A percentile compares a stretch with the other conserved stretches of the same genome.
Evolutionary conservation across 805 yeast genomes (phyloP).

Genomic region (Diddensiella santjacobensis): DNA sequence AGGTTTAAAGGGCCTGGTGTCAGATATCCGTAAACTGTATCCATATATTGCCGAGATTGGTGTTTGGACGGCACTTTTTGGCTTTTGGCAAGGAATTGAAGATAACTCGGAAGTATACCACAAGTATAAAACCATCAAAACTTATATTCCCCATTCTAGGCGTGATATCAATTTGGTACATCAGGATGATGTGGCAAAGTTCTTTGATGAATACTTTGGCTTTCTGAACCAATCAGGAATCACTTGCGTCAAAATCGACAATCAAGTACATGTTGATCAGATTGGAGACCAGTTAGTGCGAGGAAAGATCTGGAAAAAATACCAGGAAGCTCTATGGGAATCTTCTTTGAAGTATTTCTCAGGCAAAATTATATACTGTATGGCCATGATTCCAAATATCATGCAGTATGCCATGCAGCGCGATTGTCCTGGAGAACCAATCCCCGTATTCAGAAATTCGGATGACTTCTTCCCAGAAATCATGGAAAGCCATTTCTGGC

Average conservation of each 20-base stretch:
- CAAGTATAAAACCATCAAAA: conserved; percentile 14
- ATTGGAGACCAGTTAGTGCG: conserved; percentile 14
- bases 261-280: conserved; percentile 26
- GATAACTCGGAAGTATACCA: conserved; percentile 23
- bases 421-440: conserved; percentile 7
- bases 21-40: conserved; percentile 15
- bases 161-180: not conserved
- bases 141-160: conserved; percentile 3
- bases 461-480: conserved; percentile 32
- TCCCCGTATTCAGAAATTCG: conserved; percentile 27
- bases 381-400: conserved; percentile 28
- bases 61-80: conserved; percentile 31
- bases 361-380: conserved; percentile 27
- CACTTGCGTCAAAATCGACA: conserved; percentile 29
- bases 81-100: conserved; percentile 31
- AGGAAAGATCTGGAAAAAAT: conserved; percentile 18
- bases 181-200: conserved; percentile 16
- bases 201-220: conserved; percentile 28
- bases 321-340: conserved; percentile 25
- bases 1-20: conserved; percentile 29
- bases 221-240: conserved; percentile 25
- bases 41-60: conserved; percentile 28
- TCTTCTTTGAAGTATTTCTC: conserved; percentile 21
- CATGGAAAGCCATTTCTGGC: conserved; percentile 30
- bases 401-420: conserved; percentile 12